These are phyloP conservation scores for Exophiala viscosa DNA, from an alignment of 2,329 filamentous ascomycete genomes.

Conservation along the genomic window DNA sequence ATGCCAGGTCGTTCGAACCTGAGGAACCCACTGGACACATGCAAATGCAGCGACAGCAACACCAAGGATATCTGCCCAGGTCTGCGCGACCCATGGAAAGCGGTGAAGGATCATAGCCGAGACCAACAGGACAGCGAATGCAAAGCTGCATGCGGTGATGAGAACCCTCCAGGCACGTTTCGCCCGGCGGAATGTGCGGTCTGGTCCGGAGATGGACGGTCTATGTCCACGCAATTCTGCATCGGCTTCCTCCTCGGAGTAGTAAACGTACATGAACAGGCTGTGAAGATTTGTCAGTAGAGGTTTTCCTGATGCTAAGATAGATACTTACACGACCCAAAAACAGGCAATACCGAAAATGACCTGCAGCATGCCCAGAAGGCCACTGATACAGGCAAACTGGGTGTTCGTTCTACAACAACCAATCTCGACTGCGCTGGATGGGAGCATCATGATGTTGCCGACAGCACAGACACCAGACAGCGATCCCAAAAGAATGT, in stretches of 20 bases:
- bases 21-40: slow-evolving; percentile 15
- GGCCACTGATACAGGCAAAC: slow-evolving; percentile 13
- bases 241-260: slow-evolving; percentile 16
- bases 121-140: slow-evolving; percentile 9
- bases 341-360: slow-evolving; percentile 15
- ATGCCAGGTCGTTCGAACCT: slow-evolving; percentile 15
- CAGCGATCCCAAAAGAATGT: slow-evolving; percentile 14
- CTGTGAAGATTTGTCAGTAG: slow-evolving; percentile 1
- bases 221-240: slow-evolving; percentile 10
- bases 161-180: slow-evolving; percentile 10
- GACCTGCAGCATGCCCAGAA: slow-evolving; percentile 15
- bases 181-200: slow-evolving; percentile 15
- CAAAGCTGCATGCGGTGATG: slow-evolving; percentile 14
- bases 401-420: slow-evolving; percentile 15
- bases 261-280: slow-evolving; percentile 18
- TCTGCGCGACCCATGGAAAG: slow-evolving; percentile 13
- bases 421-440: slow-evolving; percentile 15
- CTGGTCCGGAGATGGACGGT: slow-evolving; percentile 10
- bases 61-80: slow-evolving; percentile 13
- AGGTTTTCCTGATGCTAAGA: background rate
- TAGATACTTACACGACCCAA: slow-evolving; percentile 11
- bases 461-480: slow-evolving; percentile 16
- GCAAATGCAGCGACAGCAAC: slow-evolving; percentile 15
- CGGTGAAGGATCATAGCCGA: slow-evolving; percentile 14
- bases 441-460: slow-evolving; percentile 18